A percentile compares a stretch with the other conserved stretches of the same genome.
Evolutionary conservation across 1,139 yeast genomes (phyloP).

Genomic region (Yamadazyma triangularis): DNA sequence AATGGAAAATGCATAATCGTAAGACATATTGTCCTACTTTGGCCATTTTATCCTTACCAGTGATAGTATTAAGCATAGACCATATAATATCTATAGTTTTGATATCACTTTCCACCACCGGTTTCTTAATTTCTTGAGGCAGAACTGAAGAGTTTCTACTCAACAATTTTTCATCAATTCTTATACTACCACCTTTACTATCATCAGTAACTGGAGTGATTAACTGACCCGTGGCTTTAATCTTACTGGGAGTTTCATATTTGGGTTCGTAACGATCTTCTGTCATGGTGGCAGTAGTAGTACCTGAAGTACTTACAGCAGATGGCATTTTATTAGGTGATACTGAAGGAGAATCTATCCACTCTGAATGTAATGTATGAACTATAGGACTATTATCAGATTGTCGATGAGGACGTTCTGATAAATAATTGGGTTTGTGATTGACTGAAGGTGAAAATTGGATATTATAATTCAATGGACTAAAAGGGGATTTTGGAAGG

Average conservation of each 20-base stretch:
- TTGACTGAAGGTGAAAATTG: too few relatives aligned
- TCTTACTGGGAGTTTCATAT: constrained; percentile 21
- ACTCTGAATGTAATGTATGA: constrained; percentile 31
- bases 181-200: constrained; percentile 9
- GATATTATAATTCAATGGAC: background rate
- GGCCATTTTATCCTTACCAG: constrained; percentile 70
- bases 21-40: constrained; percentile 58
- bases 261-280: too few relatives aligned
- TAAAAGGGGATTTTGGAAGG: background rate
- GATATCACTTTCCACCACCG: constrained; percentile 3
- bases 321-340: constrained; percentile 11
- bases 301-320: constrained; percentile 9
- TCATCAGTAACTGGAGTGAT: constrained; percentile 23
- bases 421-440: too few relatives aligned
- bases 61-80: constrained; percentile 47
- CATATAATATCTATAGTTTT: constrained; percentile 43
- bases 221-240: constrained; percentile 10
- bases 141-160: constrained; percentile 8
- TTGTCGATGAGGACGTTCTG: too few relatives aligned
- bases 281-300: too few relatives aligned
- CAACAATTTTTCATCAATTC: constrained; percentile 8
- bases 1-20: constrained; percentile 49
- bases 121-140: constrained; percentile 2
- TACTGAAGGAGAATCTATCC: constrained; percentile 31
- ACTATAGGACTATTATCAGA: constrained; percentile 12